Base-by-base conservation (phyloP, 441 rosid genomes). In the Manihot esculenta region DNA sequence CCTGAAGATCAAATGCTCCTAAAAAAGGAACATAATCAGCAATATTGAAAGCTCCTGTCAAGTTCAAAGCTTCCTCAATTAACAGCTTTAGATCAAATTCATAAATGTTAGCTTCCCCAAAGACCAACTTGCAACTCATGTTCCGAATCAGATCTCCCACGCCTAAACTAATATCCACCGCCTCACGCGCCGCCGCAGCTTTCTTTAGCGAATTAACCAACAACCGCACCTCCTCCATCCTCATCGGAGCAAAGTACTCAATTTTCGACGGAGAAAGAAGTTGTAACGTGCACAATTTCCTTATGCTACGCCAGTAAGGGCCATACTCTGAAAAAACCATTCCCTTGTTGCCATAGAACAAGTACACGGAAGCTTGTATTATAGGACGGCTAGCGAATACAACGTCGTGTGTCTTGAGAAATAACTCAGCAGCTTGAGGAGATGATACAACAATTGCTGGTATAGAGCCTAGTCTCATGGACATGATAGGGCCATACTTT, bases 291-390 rank as follows among this genome's bases (percentile, higher is more conserved):
- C 83, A 79, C 30, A 77, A 23, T 42, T 66, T 82, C 70, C 74
- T 61, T 6, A 72, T 48, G 1, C 50, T 69, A 7, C 77, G 47
- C 81, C 83, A 82, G 24, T 82, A 82, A 0, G 79, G 62, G 8
- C 81, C 79, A 5, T 79, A 78, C 5, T n/a, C 51, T n/a, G n/a
- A n/a, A n/a, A n/a, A n/a, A n/a, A n/a, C n/a, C n/a, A n/a, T n/a
- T n/a, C n/a, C n/a, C n/a, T n/a, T n/a, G n/a, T n/a, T n/a, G n/a
- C n/a, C n/a, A n/a, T n/a, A n/a, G n/a, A n/a, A n/a, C n/a, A n/a
- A n/a, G n/a, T n/a, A n/a, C n/a, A n/a, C n/a, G n/a, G n/a, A n/a
- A n/a, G n/a, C n/a, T n/a, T n/a, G n/a, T n/a, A n/a, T n/a, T n/a
- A n/a, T n/a, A n/a, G n/a, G n/a, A n/a, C n/a, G n/a, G n/a, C n/a